phyloP scores from a whole-genome alignment of 352 stramenopile genomes.

The Phytopythium cucurbitacearum region DNA sequence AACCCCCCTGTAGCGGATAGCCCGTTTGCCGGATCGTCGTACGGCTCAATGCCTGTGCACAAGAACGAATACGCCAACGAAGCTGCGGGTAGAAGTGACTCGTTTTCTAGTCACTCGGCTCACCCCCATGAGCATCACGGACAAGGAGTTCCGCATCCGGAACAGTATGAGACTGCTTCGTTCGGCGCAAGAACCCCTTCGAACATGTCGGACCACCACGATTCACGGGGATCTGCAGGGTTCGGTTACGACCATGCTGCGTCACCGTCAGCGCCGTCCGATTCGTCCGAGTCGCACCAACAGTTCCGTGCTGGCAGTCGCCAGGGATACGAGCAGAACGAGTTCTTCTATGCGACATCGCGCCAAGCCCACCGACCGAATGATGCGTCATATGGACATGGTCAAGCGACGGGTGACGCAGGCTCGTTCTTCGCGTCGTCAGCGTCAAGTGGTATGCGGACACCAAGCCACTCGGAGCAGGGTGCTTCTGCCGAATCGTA shows the following conservation, averaged over 20 bases:
- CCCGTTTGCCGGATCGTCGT: neutral
- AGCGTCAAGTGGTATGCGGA: neutral
- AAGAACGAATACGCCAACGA: neutral
- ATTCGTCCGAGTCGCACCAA: neutral
- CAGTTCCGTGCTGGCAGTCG: neutral
- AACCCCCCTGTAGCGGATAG: neutral
- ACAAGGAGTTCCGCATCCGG: too few relatives aligned
- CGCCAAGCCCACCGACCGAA: conserved; percentile 1
- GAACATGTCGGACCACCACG: too few relatives aligned
- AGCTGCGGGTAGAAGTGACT: conserved; percentile 1
- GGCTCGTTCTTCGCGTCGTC: conserved; percentile 6
- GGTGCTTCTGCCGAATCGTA: conserved; percentile 13
- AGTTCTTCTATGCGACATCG: conserved; percentile 7
- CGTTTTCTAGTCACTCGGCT: conserved; percentile 6
- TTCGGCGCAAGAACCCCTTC: too few relatives aligned
- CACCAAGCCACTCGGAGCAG: neutral
- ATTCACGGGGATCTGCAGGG: neutral
- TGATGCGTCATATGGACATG: neutral
- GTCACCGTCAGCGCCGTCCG: neutral
- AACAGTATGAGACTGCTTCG: too few relatives aligned
- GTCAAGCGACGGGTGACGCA: neutral
- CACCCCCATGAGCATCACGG: neutral
- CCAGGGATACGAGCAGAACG: conserved; percentile 4
- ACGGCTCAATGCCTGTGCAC: too few relatives aligned
- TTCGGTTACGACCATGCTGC: neutral